Conservation (phyloP, 805 yeast genomes). For the Saturnispora dispora region DNA sequence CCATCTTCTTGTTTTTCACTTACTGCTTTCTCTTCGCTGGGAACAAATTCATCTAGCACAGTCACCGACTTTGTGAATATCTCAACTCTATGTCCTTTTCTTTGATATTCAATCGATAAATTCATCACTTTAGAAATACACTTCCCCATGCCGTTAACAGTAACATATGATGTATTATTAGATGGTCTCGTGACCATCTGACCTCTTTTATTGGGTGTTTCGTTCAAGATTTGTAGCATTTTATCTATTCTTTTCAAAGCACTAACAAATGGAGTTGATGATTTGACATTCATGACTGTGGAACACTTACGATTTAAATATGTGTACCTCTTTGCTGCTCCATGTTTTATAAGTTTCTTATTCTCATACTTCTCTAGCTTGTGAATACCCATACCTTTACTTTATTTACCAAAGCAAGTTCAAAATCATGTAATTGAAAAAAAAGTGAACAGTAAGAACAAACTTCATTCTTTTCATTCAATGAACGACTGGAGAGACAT, state of each 20-base stretch:
- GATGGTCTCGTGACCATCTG: constrained; percentile 18
- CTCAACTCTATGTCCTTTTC: constrained; percentile 45
- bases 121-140: constrained; percentile 57
- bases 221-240: constrained; percentile 29
- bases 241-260: constrained; percentile 59
- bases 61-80: constrained; percentile 54
- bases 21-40: neutral
- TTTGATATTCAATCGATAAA: constrained; percentile 51
- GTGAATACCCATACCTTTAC: neutral
- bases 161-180: constrained; percentile 32
- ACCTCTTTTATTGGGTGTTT: constrained; percentile 36
- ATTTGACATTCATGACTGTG: constrained; percentile 48
- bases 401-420: neutral
- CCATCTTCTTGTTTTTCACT: neutral
- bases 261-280: constrained; percentile 62
- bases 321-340: constrained; percentile 38
- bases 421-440: neutral
- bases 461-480: neutral
- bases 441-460: neutral
- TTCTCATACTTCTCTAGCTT: constrained; percentile 7
- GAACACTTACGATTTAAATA: constrained; percentile 32
- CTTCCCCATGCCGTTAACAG: constrained; percentile 68
- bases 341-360: constrained; percentile 42
- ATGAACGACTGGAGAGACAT: constrained; percentile 1
- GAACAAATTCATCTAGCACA: constrained; percentile 59